Base-by-base conservation (phyloP, 495 filamentous ascomycete genomes). In the Penicillium steckii region DNA sequence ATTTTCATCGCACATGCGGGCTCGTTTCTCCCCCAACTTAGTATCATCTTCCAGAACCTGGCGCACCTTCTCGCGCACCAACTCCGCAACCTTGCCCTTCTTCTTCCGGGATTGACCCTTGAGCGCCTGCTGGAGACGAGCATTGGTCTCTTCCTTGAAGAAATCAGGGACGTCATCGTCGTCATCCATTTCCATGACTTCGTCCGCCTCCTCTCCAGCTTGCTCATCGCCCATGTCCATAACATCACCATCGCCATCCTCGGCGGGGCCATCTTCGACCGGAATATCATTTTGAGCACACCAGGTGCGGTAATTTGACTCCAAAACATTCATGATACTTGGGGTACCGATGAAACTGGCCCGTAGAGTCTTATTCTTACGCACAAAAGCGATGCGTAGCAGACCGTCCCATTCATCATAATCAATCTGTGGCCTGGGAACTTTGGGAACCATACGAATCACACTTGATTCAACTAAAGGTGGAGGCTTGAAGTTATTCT, bases 371-470 rank as follows among this genome's bases (percentile, higher is more conserved):
- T 86, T 86, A 57, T 89, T 88, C 61, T 86, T 80, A 40, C 87
- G 73, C 45, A 89, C 85, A 69, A 97, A 97, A 44, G 80, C 85
- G 29, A 97, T 85, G 43, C 93, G 69, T 57, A 97, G 65, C 53
- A 97, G 73, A 0, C 93, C 93, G 66, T 97, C 93, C 84, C 91
- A 97, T 70, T 97, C 93, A 43, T 95, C 89, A 65, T 92, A 97
- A 57, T 84, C 88, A 44, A 96, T 87, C 50, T 88, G 82, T 40
- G 93, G 94, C 18, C 91, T 69, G 12, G 91, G 91, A 25, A 81
- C 76, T 73, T 96, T 91, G 8, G 86, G 86, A 53, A 89, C 83
- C 42, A 96, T 76, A 26, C 85, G 68, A 44, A 91, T 80, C n/a
- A 92, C 90, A 50, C 84, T 89, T 10, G 83, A 88, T 69, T 97